Conservation (phyloP, 1,139 yeast species). For the Diutina catenulata region DNA sequence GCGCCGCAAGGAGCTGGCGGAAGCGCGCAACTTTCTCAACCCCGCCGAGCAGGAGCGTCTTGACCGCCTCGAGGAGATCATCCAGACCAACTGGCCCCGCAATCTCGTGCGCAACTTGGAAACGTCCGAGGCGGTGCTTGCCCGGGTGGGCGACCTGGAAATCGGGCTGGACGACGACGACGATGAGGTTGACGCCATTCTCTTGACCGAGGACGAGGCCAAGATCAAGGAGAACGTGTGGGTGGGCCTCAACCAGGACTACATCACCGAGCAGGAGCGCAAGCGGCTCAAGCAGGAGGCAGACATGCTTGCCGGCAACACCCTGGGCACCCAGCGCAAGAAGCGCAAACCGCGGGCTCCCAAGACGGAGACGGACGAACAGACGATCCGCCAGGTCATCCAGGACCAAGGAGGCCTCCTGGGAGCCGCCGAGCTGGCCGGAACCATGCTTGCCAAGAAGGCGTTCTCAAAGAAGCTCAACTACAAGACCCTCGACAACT, state of each 20-base stretch:
- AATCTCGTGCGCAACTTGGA: constrained; percentile 42
- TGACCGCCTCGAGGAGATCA: constrained; percentile 13
- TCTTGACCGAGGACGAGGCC: constrained; percentile 58
- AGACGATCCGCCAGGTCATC: constrained; percentile 15
- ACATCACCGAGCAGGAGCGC: constrained; percentile 71
- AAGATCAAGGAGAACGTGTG: constrained; percentile 66
- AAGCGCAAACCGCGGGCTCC: constrained; percentile 25
- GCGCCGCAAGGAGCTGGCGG: background rate
- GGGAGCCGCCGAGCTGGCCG: constrained; percentile 2
- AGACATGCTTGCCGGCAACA: constrained; percentile 70
- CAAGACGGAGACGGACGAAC: constrained; percentile 16
- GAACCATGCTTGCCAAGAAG: constrained; percentile 47
- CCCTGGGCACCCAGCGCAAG: constrained; percentile 34
- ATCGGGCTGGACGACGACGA: constrained; percentile 70
- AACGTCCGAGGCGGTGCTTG: constrained; percentile 40
- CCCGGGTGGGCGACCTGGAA: constrained; percentile 47
- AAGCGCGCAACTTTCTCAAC: background rate
- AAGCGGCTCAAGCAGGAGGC: constrained; percentile 79
- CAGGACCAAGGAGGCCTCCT: background rate
- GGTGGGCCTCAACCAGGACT: constrained; percentile 84
- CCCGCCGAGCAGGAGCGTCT: constrained; percentile 7
- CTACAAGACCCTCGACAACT: constrained; percentile 61
- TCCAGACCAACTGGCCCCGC: constrained; percentile 37
- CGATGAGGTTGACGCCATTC: constrained; percentile 44
- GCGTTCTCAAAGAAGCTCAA: constrained; percentile 80